These are phyloP conservation scores for Phytopythium ostracodes DNA, from an alignment of 352 stramenopile species.

Conservation along the genomic window DNA sequence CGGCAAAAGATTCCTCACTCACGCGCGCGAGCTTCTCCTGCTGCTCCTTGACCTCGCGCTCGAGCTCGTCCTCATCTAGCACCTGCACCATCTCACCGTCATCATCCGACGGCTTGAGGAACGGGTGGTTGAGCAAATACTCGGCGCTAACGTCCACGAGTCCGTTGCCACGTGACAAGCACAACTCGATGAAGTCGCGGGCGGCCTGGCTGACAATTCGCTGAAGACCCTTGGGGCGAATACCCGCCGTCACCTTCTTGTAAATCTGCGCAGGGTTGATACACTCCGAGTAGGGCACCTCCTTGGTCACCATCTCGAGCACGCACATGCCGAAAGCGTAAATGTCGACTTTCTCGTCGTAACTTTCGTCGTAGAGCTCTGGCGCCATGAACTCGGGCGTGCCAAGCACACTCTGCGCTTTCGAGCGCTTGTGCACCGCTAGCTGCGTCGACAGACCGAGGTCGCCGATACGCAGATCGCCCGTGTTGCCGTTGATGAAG, in stretches of 20 bases:
- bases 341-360: slow-evolving; percentile 97
- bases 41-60: slow-evolving; percentile 40
- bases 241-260: slow-evolving; percentile 88
- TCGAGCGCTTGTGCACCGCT: slow-evolving; percentile 68
- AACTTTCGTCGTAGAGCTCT: slow-evolving; percentile 98
- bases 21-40: slow-evolving; percentile 51
- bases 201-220: slow-evolving; percentile 71
- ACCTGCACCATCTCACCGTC: slow-evolving; percentile 77
- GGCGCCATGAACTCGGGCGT: slow-evolving; percentile 99
- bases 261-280: slow-evolving; percentile 89
- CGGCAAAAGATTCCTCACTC: slow-evolving; percentile 56
- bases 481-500: slow-evolving; percentile 98
- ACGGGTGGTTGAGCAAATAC: slow-evolving; percentile 72
- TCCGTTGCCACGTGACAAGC: slow-evolving; percentile 74
- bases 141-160: slow-evolving; percentile 76
- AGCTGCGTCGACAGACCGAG: slow-evolving; percentile 89
- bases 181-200: slow-evolving; percentile 82
- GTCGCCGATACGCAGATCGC: slow-evolving; percentile 97
- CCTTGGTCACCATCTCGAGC: slow-evolving; percentile 99
- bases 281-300: slow-evolving; percentile 98
- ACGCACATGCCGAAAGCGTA: slow-evolving; percentile 99
- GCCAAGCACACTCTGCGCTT: slow-evolving; percentile 92
- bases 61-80: slow-evolving; percentile 63
- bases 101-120: slow-evolving; percentile 75
- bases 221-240: slow-evolving; percentile 66